Percentiles rank a stretch among this genome's conserved stretches.
Conservation (phyloP, 1,284 basidiomycete species). For the Cystobasidium slooffiae region DNA sequence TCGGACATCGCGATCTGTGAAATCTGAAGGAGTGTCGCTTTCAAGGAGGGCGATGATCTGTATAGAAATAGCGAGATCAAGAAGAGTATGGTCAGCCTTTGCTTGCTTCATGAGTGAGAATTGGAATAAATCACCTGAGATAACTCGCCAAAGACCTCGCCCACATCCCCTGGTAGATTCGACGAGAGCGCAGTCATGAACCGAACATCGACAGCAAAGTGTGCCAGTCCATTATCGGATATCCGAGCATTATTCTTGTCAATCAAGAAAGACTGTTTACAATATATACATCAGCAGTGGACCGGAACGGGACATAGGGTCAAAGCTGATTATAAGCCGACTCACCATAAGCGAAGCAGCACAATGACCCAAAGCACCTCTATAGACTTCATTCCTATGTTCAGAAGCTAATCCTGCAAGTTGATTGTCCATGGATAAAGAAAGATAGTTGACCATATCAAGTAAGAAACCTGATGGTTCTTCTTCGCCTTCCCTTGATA, state of each 20-base stretch:
- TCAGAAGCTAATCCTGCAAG: conserved; percentile 72
- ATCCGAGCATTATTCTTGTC: conserved; percentile 76
- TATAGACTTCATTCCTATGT: conserved; percentile 86
- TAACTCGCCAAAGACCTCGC: conserved; percentile 77
- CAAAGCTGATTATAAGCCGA: too few species aligned
- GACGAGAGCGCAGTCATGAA: conserved; percentile 49
- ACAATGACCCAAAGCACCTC: conserved; percentile 81
- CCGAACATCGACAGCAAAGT: conserved; percentile 50
- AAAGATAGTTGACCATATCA: conserved; percentile 94
- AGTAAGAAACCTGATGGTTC: conserved; percentile 89
- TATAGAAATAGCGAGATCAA: conserved; percentile 1
- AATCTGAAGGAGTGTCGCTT: conserved; percentile 74
- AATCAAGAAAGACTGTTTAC: conserved; percentile 75
- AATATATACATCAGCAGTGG: too few species aligned
- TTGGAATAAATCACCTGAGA: conserved; percentile 66
- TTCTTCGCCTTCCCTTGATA: conserved; percentile 59
- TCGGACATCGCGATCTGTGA: conserved; percentile 73
- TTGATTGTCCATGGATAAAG: conserved; percentile 92
- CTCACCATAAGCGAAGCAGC: conserved; percentile 81
- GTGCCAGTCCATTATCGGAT: conserved; percentile 74
- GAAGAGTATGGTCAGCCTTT: conserved; percentile 29
- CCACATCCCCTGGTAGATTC: conserved; percentile 58
- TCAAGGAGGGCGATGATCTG: conserved; percentile 80
- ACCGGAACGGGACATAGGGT: too few species aligned
- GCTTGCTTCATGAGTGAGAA: background rate